Evolutionary conservation across 305 asterid genomes (phyloP), one percentile per base, ranked within the genome.

Genomic region (Fraxinus platypoda): DNA sequence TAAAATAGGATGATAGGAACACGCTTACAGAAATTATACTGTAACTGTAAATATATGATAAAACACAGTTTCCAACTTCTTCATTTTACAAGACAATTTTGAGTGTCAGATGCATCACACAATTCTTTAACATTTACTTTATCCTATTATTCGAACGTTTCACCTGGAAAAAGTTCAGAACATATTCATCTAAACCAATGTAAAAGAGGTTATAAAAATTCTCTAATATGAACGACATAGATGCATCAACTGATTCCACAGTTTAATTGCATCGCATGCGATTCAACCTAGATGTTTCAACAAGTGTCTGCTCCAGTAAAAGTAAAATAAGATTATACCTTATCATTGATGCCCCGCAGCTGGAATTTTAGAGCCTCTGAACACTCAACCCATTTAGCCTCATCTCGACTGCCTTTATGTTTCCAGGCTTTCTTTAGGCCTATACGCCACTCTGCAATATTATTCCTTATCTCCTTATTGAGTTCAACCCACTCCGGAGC

Each of bases 401-500:
- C 89, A 85, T 89, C 86, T 21, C 38, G 75, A 66, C 83, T 80
- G 25, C 77, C 83, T 70, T 80, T 87, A 54, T 59, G 70, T 46
- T 64, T 21, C 91, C 91, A 90, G 62, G 97, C 95, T 87, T 87
- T 93, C 86, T 84, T 81, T 33, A 95, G 93, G 59, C 92, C 80
- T 75, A 26, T 30, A 78, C 98, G 90, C 98, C 98, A 95, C 77
- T 79, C 84, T 0, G 86, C 74, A 84, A 91, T 85, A 46, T 83
- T 86, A 81, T 59, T 85, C 75, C 97, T 86, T 81, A 93, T 93
- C 84, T 91, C 97, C 83, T 93, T 95, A 90, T 95, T 93, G 25
- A 92, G 91, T 83, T 95, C 98, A 38, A 95, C 93, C 98, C 98
- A 95, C 88, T 93, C 95, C 0, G 97, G 98, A 8, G 98, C 97